Evolutionary conservation across 495 filamentous ascomycete species (phyloP).

Genomic region (Polyplosphaeria fusca): DNA sequence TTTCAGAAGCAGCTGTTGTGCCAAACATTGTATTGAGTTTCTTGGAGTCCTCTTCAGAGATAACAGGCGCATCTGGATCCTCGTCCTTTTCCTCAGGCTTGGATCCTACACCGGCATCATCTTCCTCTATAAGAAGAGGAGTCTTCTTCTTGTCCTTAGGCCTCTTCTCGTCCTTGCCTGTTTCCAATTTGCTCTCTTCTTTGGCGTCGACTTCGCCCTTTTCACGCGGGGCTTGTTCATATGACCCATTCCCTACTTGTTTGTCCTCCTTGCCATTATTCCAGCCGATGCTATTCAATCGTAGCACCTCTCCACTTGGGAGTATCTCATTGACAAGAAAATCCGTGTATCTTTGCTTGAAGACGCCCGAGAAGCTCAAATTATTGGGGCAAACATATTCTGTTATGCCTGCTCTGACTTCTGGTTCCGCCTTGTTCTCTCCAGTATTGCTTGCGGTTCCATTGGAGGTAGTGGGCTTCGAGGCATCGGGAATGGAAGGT

Average conservation of each 20-base stretch:
- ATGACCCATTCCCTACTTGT: not conserved
- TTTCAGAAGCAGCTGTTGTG: conserved; percentile 20
- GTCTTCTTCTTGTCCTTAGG: not conserved
- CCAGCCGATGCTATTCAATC: conserved; percentile 56
- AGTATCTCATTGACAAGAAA: conserved; percentile 93
- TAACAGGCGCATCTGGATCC: conserved; percentile 1
- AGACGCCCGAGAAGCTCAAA: conserved; percentile 35
- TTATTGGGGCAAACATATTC: conserved; percentile 36
- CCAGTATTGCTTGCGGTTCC: not conserved
- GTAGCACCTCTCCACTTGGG: conserved; percentile 72
- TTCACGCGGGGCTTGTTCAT: not conserved
- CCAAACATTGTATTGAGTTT: conserved; percentile 38
- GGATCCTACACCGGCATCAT: not conserved
- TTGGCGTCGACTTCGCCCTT: conserved; percentile 18
- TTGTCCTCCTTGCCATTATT: conserved; percentile 10
- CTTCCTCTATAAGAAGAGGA: not conserved
- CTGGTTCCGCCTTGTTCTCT: conserved; percentile 10
- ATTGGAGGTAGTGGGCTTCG: not conserved
- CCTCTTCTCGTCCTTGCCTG: not conserved
- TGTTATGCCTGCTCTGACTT: conserved; percentile 37
- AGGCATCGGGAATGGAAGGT: not conserved
- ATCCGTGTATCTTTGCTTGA: conserved; percentile 68
- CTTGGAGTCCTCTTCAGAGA: conserved; percentile 29
- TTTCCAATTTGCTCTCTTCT: conserved; percentile 16
- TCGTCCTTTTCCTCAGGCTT: conserved; percentile 4